Evolutionary conservation across 257 asterid genomes (phyloP).

Genomic region (Salvia miltiorrhiza): DNA sequence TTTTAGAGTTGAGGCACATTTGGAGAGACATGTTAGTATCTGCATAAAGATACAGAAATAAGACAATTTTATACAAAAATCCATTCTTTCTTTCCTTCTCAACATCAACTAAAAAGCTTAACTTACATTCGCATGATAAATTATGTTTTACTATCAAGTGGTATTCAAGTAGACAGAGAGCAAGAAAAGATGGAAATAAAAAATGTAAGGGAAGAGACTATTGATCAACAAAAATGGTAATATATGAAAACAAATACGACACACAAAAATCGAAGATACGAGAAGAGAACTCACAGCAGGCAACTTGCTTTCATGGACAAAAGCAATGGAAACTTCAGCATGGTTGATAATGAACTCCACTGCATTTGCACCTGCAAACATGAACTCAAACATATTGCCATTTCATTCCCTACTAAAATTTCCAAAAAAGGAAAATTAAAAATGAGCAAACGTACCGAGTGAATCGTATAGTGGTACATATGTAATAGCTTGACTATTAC

Average conservation of each 20-base stretch:
- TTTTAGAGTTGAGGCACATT: constrained; percentile 56
- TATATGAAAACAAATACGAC: neutral
- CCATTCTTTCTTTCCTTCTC: neutral
- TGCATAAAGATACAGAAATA: constrained; percentile 36
- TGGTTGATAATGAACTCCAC: constrained; percentile 93
- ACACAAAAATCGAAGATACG: neutral
- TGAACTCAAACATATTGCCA: neutral
- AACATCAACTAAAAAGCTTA: neutral
- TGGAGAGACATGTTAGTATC: constrained; percentile 73
- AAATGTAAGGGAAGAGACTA: neutral
- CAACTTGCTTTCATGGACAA: constrained; percentile 79
- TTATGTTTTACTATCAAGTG: too few species aligned
- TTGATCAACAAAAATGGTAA: neutral
- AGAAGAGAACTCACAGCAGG: constrained; percentile 40
- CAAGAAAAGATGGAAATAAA: too few species aligned
- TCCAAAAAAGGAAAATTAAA: neutral
- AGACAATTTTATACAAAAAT: neutral
- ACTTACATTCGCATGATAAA: neutral
- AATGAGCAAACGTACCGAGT: constrained; percentile 52
- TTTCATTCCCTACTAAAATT: neutral
- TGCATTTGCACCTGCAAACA: constrained; percentile 73
- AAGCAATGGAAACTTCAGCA: constrained; percentile 78
- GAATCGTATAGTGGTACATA: constrained; percentile 88
- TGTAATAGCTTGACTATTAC: constrained; percentile 70
- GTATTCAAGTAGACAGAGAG: too few species aligned